Percentiles rank a stretch among this genome's conserved stretches.
Evolutionary conservation across 805 yeast species (phyloP).

Genomic region (Torulaspora delbrueckii): DNA sequence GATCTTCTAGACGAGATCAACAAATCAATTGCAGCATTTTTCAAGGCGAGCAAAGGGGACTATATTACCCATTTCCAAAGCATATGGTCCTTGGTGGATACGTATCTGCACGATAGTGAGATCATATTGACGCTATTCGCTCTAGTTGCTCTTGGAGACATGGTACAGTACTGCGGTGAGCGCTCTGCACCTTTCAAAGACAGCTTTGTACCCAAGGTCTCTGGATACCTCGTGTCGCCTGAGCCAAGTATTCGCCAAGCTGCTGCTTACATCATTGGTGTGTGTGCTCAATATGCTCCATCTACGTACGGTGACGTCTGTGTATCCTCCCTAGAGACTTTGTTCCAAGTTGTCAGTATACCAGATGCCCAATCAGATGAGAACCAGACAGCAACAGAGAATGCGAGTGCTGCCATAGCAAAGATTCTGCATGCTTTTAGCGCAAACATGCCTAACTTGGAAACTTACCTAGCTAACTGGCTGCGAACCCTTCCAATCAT

Average conservation of each 20-base stretch:
- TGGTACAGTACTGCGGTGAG: conserved; percentile 74
- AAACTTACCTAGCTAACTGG: conserved; percentile 70
- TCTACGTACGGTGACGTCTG: conserved; percentile 55
- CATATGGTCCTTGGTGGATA: conserved; percentile 53
- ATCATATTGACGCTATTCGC: conserved; percentile 72
- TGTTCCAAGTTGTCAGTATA: conserved; percentile 64
- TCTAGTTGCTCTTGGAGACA: conserved; percentile 71
- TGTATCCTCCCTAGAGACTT: conserved; percentile 64
- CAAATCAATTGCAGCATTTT: conserved; percentile 63
- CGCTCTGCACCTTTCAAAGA: conserved; percentile 60
- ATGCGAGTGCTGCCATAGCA: conserved; percentile 76
- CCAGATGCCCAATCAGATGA: conserved; percentile 87
- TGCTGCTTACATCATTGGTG: conserved; percentile 79
- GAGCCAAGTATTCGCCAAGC: conserved; percentile 79
- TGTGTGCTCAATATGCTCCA: conserved; percentile 80
- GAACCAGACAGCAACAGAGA: conserved; percentile 81
- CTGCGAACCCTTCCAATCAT: conserved; percentile 72
- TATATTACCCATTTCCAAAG: conserved; percentile 63
- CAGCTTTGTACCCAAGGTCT: conserved; percentile 56
- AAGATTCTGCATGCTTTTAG: conserved; percentile 68
- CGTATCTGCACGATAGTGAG: conserved; percentile 61
- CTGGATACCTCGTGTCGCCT: conserved; percentile 60
- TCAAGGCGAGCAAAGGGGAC: conserved; percentile 53
- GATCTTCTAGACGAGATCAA: conserved; percentile 83
- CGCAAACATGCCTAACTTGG: conserved; percentile 53